Conservation (phyloP, 2,329 filamentous ascomycete genomes). For the Colletotrichum ledebouriae region DNA sequence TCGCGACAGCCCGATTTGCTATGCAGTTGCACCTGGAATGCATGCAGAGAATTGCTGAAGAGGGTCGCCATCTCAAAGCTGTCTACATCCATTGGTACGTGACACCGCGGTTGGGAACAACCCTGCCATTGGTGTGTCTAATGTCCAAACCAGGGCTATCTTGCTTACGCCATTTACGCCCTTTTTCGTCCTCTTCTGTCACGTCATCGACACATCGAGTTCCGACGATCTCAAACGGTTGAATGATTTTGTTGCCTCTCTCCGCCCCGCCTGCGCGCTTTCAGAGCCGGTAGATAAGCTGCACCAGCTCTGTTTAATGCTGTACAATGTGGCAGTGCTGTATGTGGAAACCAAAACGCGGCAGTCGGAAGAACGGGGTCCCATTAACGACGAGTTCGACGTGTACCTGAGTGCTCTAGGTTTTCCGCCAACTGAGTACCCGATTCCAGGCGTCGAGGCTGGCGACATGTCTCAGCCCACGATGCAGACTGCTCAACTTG, state of each 20-base stretch:
- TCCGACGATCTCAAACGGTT: conserved; percentile 67
- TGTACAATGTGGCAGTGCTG: conserved; percentile 71
- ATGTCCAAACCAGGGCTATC: conserved; percentile 58
- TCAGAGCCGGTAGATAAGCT: conserved; percentile 57
- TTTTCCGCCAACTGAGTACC: conserved; percentile 61
- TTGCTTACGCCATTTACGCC: conserved; percentile 70
- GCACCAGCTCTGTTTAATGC: conserved; percentile 72
- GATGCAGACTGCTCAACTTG: conserved; percentile 61
- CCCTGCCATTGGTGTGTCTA: conserved; percentile 35
- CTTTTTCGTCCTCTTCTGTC: conserved; percentile 71
- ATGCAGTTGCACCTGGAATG: conserved; percentile 61
- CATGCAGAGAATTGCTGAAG: conserved; percentile 53
- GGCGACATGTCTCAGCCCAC: conserved; percentile 46
- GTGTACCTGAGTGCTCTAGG: conserved; percentile 75
- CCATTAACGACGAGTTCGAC: conserved; percentile 72
- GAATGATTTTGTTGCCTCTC: conserved; percentile 67
- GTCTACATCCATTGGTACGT: conserved; percentile 67
- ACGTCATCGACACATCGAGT: conserved; percentile 67
- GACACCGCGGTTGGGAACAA: not conserved
- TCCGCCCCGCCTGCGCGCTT: conserved; percentile 32
- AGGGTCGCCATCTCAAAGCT: conserved; percentile 56
- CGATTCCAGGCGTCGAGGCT: conserved; percentile 47
- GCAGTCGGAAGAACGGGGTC: conserved; percentile 60
- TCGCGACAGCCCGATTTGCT: conserved; percentile 63
- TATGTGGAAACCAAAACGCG: conserved; percentile 72